Evolutionary conservation across 83 land plant species (phyloP).

Genomic region (Picea abies): DNA sequence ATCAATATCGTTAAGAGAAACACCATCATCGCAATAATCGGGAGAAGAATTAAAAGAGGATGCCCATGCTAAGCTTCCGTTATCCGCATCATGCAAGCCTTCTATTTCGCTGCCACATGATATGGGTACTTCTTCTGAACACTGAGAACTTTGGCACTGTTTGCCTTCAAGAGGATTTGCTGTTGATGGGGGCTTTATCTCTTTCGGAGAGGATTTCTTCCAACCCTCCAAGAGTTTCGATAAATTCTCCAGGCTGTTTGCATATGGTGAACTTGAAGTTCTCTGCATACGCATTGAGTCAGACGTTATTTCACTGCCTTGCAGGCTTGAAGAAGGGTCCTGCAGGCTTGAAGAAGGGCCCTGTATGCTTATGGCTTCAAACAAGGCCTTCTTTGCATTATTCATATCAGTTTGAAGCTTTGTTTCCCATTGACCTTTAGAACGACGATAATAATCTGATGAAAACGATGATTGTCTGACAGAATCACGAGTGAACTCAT

Average conservation of each 20-base stretch:
- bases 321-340: neutral
- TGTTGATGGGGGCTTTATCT: neutral
- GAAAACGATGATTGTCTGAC: too few species aligned
- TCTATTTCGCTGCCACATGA: neutral
- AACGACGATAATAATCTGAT: too few species aligned
- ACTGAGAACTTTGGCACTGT: neutral
- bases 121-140: neutral
- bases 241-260: slow-evolving; percentile 66
- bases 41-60: neutral
- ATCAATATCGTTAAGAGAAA: neutral
- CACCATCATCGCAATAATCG: neutral
- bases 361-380: neutral
- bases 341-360: too few species aligned
- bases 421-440: slow-evolving; percentile 18
- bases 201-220: slow-evolving; percentile 46
- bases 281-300: neutral
- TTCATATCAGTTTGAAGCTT: slow-evolving; percentile 14
- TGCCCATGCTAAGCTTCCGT: neutral
- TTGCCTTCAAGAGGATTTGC: neutral
- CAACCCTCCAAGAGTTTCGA: slow-evolving; percentile 60
- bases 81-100: neutral
- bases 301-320: neutral
- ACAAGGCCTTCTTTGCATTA: slow-evolving; percentile 9
- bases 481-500: too few species aligned
- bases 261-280: slow-evolving; percentile 28